phyloP scores from a whole-genome alignment of 169 alveolate species.

The Babesia caballi region DNA sequence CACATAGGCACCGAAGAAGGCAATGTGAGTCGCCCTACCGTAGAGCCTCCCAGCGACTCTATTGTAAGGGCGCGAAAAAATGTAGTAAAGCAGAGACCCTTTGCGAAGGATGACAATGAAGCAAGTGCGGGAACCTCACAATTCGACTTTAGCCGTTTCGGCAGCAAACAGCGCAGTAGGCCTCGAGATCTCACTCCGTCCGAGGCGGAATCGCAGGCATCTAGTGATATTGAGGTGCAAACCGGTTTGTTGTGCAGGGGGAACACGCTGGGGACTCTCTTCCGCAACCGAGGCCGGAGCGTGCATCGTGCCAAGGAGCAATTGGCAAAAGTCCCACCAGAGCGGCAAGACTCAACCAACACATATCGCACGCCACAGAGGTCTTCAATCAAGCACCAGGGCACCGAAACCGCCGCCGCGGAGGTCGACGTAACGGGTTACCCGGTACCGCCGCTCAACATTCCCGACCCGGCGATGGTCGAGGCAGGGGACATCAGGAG shows the following conservation, averaged over 20 bases:
- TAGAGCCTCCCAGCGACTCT: not conserved
- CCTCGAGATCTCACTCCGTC: conserved; percentile 5
- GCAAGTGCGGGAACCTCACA: not conserved
- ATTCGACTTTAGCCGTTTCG: not conserved
- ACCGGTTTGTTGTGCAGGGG: not conserved
- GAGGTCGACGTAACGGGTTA: too few relatives aligned
- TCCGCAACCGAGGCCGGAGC: conserved; percentile 20
- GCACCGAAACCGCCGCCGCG: not conserved
- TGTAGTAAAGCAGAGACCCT: not conserved
- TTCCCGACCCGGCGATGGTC: not conserved
- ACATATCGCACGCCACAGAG: not conserved
- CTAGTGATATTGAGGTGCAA: conserved; percentile 12
- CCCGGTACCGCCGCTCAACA: too few relatives aligned
- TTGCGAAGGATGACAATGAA: not conserved
- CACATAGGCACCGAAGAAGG: not conserved
- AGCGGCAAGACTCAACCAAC: not conserved
- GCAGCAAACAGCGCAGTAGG: not conserved
- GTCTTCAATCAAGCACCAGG: not conserved
- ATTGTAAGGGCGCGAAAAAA: not conserved
- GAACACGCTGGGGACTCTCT: not conserved
- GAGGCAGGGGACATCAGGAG: not conserved
- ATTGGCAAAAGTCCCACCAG: too few relatives aligned
- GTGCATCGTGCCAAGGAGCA: conserved; percentile 29
- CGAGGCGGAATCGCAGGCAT: conserved; percentile 3
- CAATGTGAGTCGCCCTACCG: not conserved